Conservation (phyloP, 2,329 filamentous ascomycete species). For the Drechslerella coelobrocha region DNA sequence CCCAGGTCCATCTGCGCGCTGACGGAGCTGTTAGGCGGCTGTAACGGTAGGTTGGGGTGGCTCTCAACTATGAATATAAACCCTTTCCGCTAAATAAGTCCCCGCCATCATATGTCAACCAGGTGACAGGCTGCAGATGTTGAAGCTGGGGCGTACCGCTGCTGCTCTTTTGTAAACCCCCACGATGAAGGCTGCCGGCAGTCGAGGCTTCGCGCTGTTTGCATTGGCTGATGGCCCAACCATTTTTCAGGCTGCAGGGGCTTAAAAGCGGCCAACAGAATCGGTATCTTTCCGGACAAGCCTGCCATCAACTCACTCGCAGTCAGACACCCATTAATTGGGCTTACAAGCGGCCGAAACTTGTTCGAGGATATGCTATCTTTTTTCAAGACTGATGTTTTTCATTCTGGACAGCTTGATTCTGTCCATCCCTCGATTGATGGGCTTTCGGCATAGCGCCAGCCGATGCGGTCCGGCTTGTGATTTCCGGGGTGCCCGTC, state of each 20-base stretch:
- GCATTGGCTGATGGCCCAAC: constrained; percentile 1
- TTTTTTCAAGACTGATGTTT: neutral
- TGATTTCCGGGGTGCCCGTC: constrained; percentile 19
- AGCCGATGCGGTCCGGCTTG: constrained; percentile 19
- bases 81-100: constrained; percentile 21
- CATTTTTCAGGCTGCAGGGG: neutral
- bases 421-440: neutral
- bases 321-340: constrained; percentile 8
- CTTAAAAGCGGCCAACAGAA: constrained; percentile 22
- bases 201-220: neutral
- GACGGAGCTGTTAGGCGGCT: neutral
- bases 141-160: neutral
- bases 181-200: constrained; percentile 5
- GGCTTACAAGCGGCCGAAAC: neutral
- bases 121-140: constrained; percentile 10
- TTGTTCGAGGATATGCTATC: neutral
- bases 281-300: constrained; percentile 40
- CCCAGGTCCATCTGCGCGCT: constrained; percentile 33
- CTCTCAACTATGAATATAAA: neutral
- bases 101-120: constrained; percentile 20
- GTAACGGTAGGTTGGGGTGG: neutral
- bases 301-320: neutral
- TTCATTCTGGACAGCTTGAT: no score
- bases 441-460: constrained; percentile 38
- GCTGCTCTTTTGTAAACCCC: no score